A percentile compares a stretch with the other conserved stretches of the same genome.
These are phyloP conservation scores for Apiotrichum brassicae DNA, from an alignment of 1,284 basidiomycete species.

Conservation along the genomic window DNA sequence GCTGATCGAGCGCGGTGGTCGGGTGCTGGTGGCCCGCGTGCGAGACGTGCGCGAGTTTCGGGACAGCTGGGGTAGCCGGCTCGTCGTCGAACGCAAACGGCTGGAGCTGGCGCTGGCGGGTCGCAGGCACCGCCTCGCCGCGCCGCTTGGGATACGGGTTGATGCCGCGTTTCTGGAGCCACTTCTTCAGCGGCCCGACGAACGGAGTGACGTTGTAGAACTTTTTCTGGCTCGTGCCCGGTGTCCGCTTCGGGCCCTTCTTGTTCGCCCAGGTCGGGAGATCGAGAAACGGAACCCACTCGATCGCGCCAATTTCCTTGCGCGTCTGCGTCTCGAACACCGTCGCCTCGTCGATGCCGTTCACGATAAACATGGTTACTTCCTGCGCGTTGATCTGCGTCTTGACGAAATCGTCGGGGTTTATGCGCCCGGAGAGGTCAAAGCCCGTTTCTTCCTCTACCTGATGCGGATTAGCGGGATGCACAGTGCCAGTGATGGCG, in stretches of 20 bases:
- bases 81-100: conserved; percentile 32
- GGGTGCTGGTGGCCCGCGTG: conserved; percentile 1
- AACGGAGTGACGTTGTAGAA: conserved; percentile 97
- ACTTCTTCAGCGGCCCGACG: conserved; percentile 57
- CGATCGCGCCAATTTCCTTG: conserved; percentile 98
- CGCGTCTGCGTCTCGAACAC: conserved; percentile 88
- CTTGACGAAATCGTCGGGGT: conserved; percentile 69
- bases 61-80: conserved; percentile 1
- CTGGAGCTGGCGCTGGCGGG: conserved; percentile 25
- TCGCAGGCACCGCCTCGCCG: not conserved
- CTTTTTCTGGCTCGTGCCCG: conserved; percentile 53
- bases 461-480: conserved; percentile 51
- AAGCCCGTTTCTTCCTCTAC: conserved; percentile 92
- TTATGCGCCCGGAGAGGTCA: conserved; percentile 66
- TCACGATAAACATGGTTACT: conserved; percentile 87
- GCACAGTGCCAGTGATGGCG: too few relatives aligned
- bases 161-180: conserved; percentile 30
- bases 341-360: conserved; percentile 82
- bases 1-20: conserved; percentile 31
- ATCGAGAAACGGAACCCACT: conserved; percentile 88
- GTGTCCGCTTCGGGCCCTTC: conserved; percentile 50
- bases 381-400: conserved; percentile 81
- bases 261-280: conserved; percentile 89
- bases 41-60: not conserved
- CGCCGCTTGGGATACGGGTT: conserved; percentile 19